Base-by-base conservation (phyloP, 257 asterid species). In the Eustoma russellianum region DNA sequence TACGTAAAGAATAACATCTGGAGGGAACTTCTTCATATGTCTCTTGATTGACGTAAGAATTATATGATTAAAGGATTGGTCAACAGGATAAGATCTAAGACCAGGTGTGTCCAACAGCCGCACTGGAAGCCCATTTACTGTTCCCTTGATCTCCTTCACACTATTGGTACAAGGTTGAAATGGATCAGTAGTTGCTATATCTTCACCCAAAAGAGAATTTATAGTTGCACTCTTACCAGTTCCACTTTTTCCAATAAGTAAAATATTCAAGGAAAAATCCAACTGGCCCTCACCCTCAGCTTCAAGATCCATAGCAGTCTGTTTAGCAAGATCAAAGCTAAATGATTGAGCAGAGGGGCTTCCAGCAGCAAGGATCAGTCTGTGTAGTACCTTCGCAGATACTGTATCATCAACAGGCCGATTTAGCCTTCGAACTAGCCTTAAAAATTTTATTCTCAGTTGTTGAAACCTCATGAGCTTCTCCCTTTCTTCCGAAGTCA, bases 171-270 rank as follows among this genome's bases (percentile, higher is more conserved):
- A 66, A 19, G 92, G 94, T 65, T 79, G 77, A 76, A 89, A 89
- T 18, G 97, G 90, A 48, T 71, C 63, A 15, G 67, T 65, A 48
- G 3, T 64, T 24, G 80, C 60, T 71, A 63, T 76, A 53, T 53
- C 64, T 69, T 81, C 88, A 15, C 88, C 80, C 45, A 86, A 79
- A 52, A 89, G 74, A 48, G 97, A 83, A 67, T 86, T 89, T 67
- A 89, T 72, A n/a, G 95, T 85, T 15, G 97, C 86, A 60, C 97
- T 89, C 70, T 89, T 89, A 49, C 97, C 97, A 66, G 85, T 95
- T 56, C 97, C 97, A 16, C 93, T 76, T 76, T 83, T 89, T 14
- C 97, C 97, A 43, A 89, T 79, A 61, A 89, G 89, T 50, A 86
- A 68, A 60, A 86, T 61, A 64, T 68, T 74, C 46, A 89, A 51